Conservation (phyloP, 768 basidiomycete genomes). For the Podaxis carcinomalis region DNA sequence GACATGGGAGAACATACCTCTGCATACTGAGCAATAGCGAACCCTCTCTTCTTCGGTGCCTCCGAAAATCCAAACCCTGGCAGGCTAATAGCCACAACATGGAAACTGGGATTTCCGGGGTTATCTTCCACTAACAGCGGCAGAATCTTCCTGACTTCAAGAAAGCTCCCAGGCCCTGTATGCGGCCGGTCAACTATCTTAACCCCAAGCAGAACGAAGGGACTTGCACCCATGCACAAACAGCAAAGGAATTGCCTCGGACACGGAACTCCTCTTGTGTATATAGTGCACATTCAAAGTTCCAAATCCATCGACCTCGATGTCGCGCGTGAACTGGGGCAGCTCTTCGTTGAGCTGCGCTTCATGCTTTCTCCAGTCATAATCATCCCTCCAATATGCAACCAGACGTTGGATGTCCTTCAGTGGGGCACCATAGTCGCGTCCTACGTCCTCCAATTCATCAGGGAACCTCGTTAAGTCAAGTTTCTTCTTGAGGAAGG, state of each 20-base stretch:
- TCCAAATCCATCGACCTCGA: slow-evolving; percentile 43
- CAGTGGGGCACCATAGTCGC: slow-evolving; percentile 45
- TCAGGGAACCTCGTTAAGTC: slow-evolving; percentile 36
- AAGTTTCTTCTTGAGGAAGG: slow-evolving; percentile 34
- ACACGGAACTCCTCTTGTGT: slow-evolving; percentile 41
- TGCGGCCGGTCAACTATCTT: background rate
- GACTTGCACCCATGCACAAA: slow-evolving; percentile 47
- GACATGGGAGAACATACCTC: slow-evolving; percentile 31
- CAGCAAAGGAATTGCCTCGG: slow-evolving; percentile 37
- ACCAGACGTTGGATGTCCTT: slow-evolving; percentile 41
- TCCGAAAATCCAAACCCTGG: slow-evolving; percentile 64
- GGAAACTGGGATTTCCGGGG: slow-evolving; percentile 47
- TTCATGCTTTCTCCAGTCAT: slow-evolving; percentile 52
- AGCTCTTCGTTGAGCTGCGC: slow-evolving; percentile 42
- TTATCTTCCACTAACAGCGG: slow-evolving; percentile 43
- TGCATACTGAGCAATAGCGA: slow-evolving; percentile 42
- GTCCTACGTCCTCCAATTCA: slow-evolving; percentile 30
- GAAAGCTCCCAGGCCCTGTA: slow-evolving; percentile 56
- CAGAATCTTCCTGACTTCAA: slow-evolving; percentile 55
- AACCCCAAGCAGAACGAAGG: background rate
- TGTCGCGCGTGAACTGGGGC: slow-evolving; percentile 51
- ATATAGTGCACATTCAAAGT: slow-evolving; percentile 48
- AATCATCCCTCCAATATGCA: slow-evolving; percentile 42
- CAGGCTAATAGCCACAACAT: slow-evolving; percentile 56
- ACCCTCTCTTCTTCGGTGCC: slow-evolving; percentile 47